phyloP scores from a whole-genome alignment of 805 yeast species.

The Nakazawaea holstii region DNA sequence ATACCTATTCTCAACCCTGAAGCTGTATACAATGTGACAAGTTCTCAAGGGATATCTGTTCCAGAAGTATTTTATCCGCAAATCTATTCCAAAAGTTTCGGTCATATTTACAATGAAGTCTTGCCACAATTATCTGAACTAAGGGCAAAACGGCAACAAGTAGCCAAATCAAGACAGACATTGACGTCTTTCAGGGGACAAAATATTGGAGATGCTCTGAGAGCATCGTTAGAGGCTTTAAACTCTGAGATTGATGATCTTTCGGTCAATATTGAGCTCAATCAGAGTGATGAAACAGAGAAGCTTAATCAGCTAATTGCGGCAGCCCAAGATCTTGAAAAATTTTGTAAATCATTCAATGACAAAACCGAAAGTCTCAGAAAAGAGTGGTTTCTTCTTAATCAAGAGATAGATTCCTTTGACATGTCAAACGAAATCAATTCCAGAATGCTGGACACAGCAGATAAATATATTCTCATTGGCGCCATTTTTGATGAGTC shows the following conservation, averaged over 20 bases:
- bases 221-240: slow-evolving; percentile 22
- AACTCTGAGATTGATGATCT: slow-evolving; percentile 8
- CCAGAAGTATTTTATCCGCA: slow-evolving; percentile 33
- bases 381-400: slow-evolving; percentile 13
- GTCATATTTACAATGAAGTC: slow-evolving; percentile 9
- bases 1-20: slow-evolving; percentile 26
- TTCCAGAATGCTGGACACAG: slow-evolving; percentile 15
- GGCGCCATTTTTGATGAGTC: slow-evolving; percentile 29
- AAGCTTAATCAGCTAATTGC: background rate
- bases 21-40: slow-evolving; percentile 18
- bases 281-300: background rate
- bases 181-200: slow-evolving; percentile 28
- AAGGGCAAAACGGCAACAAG: slow-evolving; percentile 11
- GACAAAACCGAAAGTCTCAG: slow-evolving; percentile 14
- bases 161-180: slow-evolving; percentile 18
- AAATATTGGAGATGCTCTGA: slow-evolving; percentile 20
- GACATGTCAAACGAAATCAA: slow-evolving; percentile 22
- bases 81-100: slow-evolving; percentile 26
- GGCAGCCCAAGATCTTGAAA: slow-evolving; percentile 2
- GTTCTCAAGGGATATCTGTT: slow-evolving; percentile 20
- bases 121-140: background rate
- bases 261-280: background rate
- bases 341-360: slow-evolving; percentile 19
- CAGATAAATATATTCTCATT: slow-evolving; percentile 32
- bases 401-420: slow-evolving; percentile 14